Evolutionary conservation across 805 yeast genomes (phyloP).

Genomic region (Hanseniaspora lachancei): DNA sequence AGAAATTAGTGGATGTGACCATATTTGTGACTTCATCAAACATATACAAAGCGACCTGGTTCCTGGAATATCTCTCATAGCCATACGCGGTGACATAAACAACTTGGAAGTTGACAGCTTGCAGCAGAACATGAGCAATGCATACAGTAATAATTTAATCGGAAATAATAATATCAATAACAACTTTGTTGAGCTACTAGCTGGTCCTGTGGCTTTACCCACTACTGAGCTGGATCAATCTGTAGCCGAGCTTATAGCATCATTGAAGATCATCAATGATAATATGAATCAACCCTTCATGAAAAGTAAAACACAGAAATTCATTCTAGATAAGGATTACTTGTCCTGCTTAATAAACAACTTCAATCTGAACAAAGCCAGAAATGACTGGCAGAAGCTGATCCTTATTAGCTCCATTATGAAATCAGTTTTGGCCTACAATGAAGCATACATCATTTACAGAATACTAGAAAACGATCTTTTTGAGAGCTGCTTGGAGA

Average conservation of each 20-base stretch:
- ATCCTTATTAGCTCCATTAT: slow-evolving; percentile 60
- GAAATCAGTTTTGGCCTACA: slow-evolving; percentile 57
- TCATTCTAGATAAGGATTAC: slow-evolving; percentile 42
- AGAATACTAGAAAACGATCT: slow-evolving; percentile 40
- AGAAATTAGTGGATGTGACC: slow-evolving; percentile 78
- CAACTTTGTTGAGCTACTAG: slow-evolving; percentile 51
- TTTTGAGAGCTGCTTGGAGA: slow-evolving; percentile 55
- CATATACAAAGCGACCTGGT: slow-evolving; percentile 49
- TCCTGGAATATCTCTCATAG: slow-evolving; percentile 56
- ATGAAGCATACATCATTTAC: slow-evolving; percentile 52
- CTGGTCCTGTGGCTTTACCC: slow-evolving; percentile 70
- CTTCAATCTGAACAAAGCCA: slow-evolving; percentile 45
- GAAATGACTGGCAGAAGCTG: slow-evolving; percentile 40
- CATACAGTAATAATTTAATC: slow-evolving; percentile 30
- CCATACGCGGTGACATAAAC: slow-evolving; percentile 22
- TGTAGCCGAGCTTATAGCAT: slow-evolving; percentile 34
- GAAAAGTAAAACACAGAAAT: slow-evolving; percentile 48
- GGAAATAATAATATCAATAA: slow-evolving; percentile 35
- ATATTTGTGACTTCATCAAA: slow-evolving; percentile 67
- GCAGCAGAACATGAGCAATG: background rate
- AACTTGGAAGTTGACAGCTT: slow-evolving; percentile 1
- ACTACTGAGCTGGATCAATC: slow-evolving; percentile 36
- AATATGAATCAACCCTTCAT: slow-evolving; percentile 46
- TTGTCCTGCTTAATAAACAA: slow-evolving; percentile 38
- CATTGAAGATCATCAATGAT: slow-evolving; percentile 46